Evolutionary conservation across 164 flowering plant genomes (phyloP).

Genomic region (Warburgia ugandensis): DNA sequence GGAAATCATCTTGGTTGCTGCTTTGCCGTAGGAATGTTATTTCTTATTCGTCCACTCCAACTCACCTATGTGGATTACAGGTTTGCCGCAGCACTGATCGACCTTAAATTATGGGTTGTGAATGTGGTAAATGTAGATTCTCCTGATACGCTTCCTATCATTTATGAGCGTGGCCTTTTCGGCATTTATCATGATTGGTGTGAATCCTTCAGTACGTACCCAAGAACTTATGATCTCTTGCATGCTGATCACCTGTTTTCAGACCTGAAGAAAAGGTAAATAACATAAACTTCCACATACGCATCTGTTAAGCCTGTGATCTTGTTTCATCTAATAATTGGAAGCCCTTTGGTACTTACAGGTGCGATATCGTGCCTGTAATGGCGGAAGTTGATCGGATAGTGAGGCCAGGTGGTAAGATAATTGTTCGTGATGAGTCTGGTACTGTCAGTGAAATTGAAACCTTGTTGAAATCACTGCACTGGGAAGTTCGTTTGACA

Average conservation of each 20-base stretch:
- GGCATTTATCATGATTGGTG: slow-evolving; percentile 98
- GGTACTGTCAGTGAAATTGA: slow-evolving; percentile 49
- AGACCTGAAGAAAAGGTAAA: slow-evolving; percentile 49
- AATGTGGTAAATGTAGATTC: slow-evolving; percentile 74
- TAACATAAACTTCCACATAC: not conserved
- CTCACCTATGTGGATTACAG: slow-evolving; percentile 30
- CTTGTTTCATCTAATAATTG: not conserved
- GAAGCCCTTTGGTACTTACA: slow-evolving; percentile 18
- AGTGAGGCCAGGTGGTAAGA: slow-evolving; percentile 74
- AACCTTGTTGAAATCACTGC: slow-evolving; percentile 60
- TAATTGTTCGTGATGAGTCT: slow-evolving; percentile 71
- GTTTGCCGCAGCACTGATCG: slow-evolving; percentile 86
- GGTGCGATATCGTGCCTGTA: slow-evolving; percentile 60
- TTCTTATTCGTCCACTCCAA: not conserved
- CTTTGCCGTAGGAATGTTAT: too few species aligned
- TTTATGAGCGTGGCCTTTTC: slow-evolving; percentile 84
- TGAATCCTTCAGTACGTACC: slow-evolving; percentile 91
- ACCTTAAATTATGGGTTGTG: slow-evolving; percentile 72
- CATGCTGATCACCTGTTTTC: slow-evolving; percentile 95
- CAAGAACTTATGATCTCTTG: slow-evolving; percentile 75
- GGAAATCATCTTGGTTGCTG: not conserved
- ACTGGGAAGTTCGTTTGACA: slow-evolving; percentile 73
- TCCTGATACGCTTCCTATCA: slow-evolving; percentile 88
- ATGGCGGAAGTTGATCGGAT: slow-evolving; percentile 79
- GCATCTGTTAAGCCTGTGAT: not conserved